Base-by-base conservation (phyloP, 768 basidiomycete genomes). In the Tephrocybe sp. region DNA sequence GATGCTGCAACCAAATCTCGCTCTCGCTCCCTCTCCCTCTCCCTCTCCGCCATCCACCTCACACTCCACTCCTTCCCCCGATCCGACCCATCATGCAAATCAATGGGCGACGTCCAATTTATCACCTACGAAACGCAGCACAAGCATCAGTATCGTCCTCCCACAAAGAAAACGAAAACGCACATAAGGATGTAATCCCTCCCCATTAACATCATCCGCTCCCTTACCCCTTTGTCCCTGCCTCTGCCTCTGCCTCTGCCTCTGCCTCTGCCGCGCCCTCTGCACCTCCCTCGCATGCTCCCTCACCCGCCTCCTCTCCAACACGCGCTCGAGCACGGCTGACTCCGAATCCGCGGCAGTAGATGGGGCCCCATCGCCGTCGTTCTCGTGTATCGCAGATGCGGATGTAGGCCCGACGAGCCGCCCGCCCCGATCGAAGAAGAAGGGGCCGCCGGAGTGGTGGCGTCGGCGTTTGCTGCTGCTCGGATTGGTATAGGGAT, bases 21-120 rank as follows among this genome's bases (percentile, higher is more conserved):
- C 30, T 36, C 16, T 20, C 12, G 39, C 31, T 22, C 43, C 9
- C 49, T 30, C 3, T 38, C 34, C 35, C 22, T 26, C 10, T 41
- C 39, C 13, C 35, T 3, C 12, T 34, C 33, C 39, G n/a, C 35
- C 19, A 34, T 40, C 31, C 36, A 26, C 19, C 36, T 39, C 11
- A 19, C 42, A 10, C 17, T n/a, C 33, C 26, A 45, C 42, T n/a
- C 40, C 8, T 11, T 35, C 2, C 42, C 45, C 13, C 12, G 45
- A 14, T 23, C 33, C 14, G 40, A 48, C 14, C 55, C 51, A 46
- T 56, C 55, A 35, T 53, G 55, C 20, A 73, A 49, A 58, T 73
- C 76, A 53, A 77, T 72, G 11, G 75, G 74, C 19, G 75, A 75
- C 26, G 70, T 75, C 52, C 72, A 77, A 48, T 70, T 68, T 45